Conservation (phyloP, 352 stramenopile species). For the Pythium aristosporum region DNA sequence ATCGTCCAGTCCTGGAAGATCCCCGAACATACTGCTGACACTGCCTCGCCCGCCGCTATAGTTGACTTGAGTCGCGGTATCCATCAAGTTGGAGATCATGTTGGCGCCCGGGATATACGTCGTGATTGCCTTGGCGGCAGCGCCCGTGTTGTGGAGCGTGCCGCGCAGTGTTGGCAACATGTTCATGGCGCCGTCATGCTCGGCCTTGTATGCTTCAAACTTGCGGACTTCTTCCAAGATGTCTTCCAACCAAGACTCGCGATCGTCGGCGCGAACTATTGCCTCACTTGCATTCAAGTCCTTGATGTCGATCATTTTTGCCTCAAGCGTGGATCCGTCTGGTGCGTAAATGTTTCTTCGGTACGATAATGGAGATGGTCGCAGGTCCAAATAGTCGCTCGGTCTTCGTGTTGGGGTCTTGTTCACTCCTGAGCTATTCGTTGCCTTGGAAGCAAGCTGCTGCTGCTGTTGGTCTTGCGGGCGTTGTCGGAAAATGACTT, state of each 20-base stretch:
- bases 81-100: conserved; percentile 77
- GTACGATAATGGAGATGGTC: conserved; percentile 55
- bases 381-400: conserved; percentile 66
- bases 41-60: conserved; percentile 36
- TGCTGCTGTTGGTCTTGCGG: conserved; percentile 26
- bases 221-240: conserved; percentile 57
- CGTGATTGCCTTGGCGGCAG: conserved; percentile 71
- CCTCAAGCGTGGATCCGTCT: conserved; percentile 73
- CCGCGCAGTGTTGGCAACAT: conserved; percentile 62
- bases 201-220: conserved; percentile 50
- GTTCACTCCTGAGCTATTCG: conserved; percentile 10
- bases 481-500: conserved; percentile 86
- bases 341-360: conserved; percentile 69
- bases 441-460: not conserved
- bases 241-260: conserved; percentile 58
- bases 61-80: conserved; percentile 58
- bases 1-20: conserved; percentile 52
- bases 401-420: conserved; percentile 20
- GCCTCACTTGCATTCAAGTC: conserved; percentile 38
- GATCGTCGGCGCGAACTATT: conserved; percentile 56
- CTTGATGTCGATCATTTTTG: conserved; percentile 61
- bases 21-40: conserved; percentile 48
- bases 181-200: conserved; percentile 36
- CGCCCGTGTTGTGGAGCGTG: conserved; percentile 48
- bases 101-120: conserved; percentile 65